These are phyloP conservation scores for Ceratocystis diversiconidia DNA, from an alignment of 2,329 filamentous ascomycete genomes.

Conservation along the genomic window DNA sequence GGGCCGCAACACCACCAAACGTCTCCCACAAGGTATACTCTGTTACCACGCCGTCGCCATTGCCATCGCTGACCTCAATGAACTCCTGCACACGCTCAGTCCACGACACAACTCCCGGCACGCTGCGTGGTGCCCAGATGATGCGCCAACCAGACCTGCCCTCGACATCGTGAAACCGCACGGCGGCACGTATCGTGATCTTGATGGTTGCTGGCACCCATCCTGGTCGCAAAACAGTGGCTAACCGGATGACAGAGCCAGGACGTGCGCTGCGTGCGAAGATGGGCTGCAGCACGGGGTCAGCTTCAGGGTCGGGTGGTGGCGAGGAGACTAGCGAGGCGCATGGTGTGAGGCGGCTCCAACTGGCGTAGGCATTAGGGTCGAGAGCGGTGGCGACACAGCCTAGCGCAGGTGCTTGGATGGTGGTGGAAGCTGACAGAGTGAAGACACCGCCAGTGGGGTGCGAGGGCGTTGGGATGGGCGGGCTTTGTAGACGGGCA, in stretches of 20 bases:
- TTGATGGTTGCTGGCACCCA: not conserved
- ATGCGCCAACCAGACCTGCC: conserved; percentile 27
- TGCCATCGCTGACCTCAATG: conserved; percentile 19
- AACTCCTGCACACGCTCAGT: conserved; percentile 33
- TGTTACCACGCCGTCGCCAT: conserved; percentile 21
- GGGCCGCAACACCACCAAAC: conserved; percentile 29
- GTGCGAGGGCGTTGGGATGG: conserved; percentile 1
- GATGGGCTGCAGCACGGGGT: not conserved
- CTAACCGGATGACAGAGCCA: not conserved
- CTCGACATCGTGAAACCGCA: conserved; percentile 25
- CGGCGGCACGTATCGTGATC: conserved; percentile 19
- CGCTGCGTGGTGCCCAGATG: conserved; percentile 27
- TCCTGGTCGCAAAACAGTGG: not conserved
- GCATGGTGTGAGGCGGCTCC: conserved; percentile 9
- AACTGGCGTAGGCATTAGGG: not conserved
- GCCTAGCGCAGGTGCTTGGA: not conserved
- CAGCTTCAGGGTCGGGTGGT: not conserved
- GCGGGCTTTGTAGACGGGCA: not conserved
- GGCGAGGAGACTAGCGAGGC: not conserved
- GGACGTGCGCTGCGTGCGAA: not conserved
- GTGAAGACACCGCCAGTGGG: conserved; percentile 5
- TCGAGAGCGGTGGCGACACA: conserved; percentile 4
- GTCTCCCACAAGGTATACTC: conserved; percentile 33
- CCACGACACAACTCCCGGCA: conserved; percentile 23
- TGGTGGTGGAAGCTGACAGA: not conserved